phyloP scores from a whole-genome alignment of 163 green algal genomes.

The Coccomyxa subellipsoidea region DNA sequence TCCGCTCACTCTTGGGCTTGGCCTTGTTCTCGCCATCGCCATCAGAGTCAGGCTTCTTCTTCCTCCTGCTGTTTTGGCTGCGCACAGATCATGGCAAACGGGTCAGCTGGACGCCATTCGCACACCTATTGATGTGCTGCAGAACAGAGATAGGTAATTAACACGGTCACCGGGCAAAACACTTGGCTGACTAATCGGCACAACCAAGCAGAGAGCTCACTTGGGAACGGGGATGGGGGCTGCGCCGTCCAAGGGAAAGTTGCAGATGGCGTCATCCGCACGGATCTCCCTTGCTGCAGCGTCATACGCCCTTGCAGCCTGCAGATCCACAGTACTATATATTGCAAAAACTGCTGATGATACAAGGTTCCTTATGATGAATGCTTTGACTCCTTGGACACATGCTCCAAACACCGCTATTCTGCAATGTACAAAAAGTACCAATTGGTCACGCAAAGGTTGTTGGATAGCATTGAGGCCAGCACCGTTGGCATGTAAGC shows the following conservation, averaged over 20 bases:
- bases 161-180: not conserved
- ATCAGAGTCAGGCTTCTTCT: not conserved
- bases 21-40: slow-evolving; percentile 11
- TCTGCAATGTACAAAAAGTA: not conserved
- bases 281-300: slow-evolving; percentile 79
- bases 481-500: too few relatives aligned
- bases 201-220: not conserved
- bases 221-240: not conserved
- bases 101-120: too few relatives aligned
- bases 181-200: not conserved
- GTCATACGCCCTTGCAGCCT: slow-evolving; percentile 87
- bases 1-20: not conserved
- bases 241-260: slow-evolving; percentile 68
- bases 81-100: not conserved
- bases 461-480: too few relatives aligned
- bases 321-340: not conserved
- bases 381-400: not conserved
- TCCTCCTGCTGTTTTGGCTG: not conserved
- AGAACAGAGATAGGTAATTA: too few relatives aligned
- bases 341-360: not conserved
- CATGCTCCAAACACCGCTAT: not conserved
- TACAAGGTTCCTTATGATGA: not conserved
- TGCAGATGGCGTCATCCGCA: slow-evolving; percentile 83
- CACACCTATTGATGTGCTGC: too few relatives aligned
- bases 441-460: not conserved